Evolutionary conservation across 1,139 yeast genomes (phyloP).

Genomic region (Yamadazyma conglobata): DNA sequence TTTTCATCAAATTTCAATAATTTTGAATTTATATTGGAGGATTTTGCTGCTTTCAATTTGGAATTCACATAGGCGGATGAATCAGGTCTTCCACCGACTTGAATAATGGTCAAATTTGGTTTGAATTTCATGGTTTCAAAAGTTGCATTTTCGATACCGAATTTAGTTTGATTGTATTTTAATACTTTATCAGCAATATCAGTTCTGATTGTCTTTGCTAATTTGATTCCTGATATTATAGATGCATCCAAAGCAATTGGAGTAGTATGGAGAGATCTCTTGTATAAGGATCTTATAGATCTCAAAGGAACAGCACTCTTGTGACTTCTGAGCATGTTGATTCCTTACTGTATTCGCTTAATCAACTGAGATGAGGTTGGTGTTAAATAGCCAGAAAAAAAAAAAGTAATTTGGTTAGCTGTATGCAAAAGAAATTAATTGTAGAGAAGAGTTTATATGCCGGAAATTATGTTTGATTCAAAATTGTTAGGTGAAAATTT

Average conservation of each 20-base stretch:
- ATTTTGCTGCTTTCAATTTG: conserved; percentile 69
- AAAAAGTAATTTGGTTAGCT: too few species aligned
- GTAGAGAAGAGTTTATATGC: too few species aligned
- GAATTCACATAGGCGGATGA: conserved; percentile 74
- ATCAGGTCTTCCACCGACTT: conserved; percentile 75
- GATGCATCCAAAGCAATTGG: conserved; percentile 27
- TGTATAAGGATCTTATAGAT: too few species aligned
- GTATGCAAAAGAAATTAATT: conserved; percentile 1
- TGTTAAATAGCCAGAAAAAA: too few species aligned
- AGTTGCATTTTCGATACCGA: conserved; percentile 11
- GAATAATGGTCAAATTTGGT: conserved; percentile 67
- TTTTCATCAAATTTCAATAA: conserved; percentile 56
- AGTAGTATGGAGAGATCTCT: conserved; percentile 15
- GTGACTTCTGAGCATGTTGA: too few species aligned
- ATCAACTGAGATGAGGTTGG: too few species aligned
- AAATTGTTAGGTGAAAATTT: background rate
- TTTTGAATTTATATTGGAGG: conserved; percentile 60
- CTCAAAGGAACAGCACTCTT: too few species aligned
- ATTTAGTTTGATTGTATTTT: conserved; percentile 32
- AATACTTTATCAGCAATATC: conserved; percentile 43
- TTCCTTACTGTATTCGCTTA: too few species aligned
- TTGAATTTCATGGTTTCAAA: conserved; percentile 42
- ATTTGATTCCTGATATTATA: conserved; percentile 42
- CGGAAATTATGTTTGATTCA: too few species aligned
- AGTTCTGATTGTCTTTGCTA: conserved; percentile 37